Base-by-base conservation (phyloP, 352 stramenopile species). In the Peronospora farinosa region DNA sequence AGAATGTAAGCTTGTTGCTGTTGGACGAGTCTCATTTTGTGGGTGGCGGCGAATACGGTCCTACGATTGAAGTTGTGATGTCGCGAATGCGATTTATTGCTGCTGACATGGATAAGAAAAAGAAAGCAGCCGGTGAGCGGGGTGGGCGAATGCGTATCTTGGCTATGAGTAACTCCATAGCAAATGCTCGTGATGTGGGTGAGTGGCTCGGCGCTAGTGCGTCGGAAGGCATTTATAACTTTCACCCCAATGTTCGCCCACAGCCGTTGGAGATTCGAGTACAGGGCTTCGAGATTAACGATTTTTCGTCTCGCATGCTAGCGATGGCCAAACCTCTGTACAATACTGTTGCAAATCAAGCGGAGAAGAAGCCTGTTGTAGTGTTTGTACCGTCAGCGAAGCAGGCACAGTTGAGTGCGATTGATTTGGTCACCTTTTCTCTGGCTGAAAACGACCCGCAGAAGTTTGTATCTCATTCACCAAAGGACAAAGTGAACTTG, bases 321-420 rank as follows among this genome's bases (percentile, higher is more conserved):
- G 95, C 96, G 2, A 99, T 99, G 96, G 88, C 89, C 6, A 99
- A 99, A 63, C 96, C 96, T 9, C 78, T 97, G 37, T 99, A 98
- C 80, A 98, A 98, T 65, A 84, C 86, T 12, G 76, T 99, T 6
- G 73, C 77, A 23, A 84, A 86, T 38, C 91, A 98, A 57, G 67
- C 74, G 3, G 63, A 59, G 21, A 84, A 85, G 32, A 96, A 98
- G 59, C 88, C 86, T 21, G 84, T 84, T 0, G 72, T 99, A 9
- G 79, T 99, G 31, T 99, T 99, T 68, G 96, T 98, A 27, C 95
- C 97, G 8, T 99, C 96, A 12, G 78, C 88, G 17, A 98, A 98
- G 66, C 97, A 99, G 67, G 94, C 95, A 21, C 95, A 99, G 65
- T 73, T 99, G 16, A 98, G 91, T 11, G 96, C 96, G 4, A 98